Evolutionary conservation across 192 early-diverging fungal genomes (phyloP).

Genomic region (Coemansia sp.): DNA sequence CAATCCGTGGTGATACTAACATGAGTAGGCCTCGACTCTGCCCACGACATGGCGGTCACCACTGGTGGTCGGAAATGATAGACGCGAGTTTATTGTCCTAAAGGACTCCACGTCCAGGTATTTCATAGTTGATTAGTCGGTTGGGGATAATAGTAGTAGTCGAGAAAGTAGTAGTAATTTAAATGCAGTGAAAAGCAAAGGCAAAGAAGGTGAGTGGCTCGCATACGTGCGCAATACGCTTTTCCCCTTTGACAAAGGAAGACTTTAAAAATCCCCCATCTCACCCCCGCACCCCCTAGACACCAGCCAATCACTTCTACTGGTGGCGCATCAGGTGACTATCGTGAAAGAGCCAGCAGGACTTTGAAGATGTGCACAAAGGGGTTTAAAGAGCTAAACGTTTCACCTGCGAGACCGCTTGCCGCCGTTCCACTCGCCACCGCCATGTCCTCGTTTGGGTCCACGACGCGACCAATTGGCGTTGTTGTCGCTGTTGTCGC

Average conservation of each 20-base stretch:
- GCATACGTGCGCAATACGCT: neutral
- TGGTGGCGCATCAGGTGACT: neutral
- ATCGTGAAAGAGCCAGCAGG: neutral
- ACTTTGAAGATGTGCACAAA: neutral
- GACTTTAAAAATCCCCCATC: neutral
- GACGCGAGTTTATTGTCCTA: conserved; percentile 80
- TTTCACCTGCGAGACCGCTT: conserved; percentile 25
- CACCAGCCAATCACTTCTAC: neutral
- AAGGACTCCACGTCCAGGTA: conserved; percentile 81
- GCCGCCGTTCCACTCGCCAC: conserved; percentile 23
- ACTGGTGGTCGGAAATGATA: conserved; percentile 77
- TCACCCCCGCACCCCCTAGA: neutral
- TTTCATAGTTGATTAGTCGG: conserved; percentile 57
- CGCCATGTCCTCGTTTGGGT: conserved; percentile 20
- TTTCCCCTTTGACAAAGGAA: neutral
- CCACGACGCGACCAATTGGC: conserved; percentile 19
- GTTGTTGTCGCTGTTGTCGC: conserved; percentile 6
- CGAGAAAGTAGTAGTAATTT: neutral
- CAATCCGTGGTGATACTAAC: conserved; percentile 58
- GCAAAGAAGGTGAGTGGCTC: neutral
- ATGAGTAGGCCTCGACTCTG: conserved; percentile 91
- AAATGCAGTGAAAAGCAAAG: neutral
- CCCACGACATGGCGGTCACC: conserved; percentile 81
- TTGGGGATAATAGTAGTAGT: neutral
- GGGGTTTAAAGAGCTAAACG: too few relatives aligned